Evolutionary conservation across 306 rosid species (phyloP), one percentile per base, ranked within the genome.

Genomic region (Lotus japonicus): DNA sequence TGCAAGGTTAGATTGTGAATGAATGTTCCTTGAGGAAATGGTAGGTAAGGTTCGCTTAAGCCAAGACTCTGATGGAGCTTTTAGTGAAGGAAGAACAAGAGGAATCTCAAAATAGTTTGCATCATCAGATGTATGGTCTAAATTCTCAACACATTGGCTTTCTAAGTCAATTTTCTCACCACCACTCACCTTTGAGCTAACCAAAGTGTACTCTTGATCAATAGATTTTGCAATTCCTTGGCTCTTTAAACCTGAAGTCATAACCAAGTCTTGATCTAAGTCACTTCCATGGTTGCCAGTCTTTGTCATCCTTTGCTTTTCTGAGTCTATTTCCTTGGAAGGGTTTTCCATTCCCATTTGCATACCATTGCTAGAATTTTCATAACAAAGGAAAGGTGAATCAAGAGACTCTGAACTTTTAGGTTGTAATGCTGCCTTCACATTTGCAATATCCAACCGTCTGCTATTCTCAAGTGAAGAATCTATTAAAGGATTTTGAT

Each of bases 1-100:
- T 53, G 76, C 14, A 80, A 67, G 78, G 58, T 77, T 82, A 43
- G 87, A 61, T 48, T 46, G 49, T 39, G 88, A 79, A 64, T 74
- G 56, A 3, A 61, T 16, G 59, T 83, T 80, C 64, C 62, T 86
- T 11, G 87, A 74, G 50, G 87, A 85, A 76, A 89, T 71, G 51
- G 82, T 56, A 1, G 94, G 92, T 70, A 94, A 80, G 35, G 92
- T 80, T 11, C 87, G 92, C 74, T 84, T 84, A 58, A 94, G 87
- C 99, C 99, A 94, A 45, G 99, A 94, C 58, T 94, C 97, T 26
- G 96, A 88, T 6, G 99, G 99, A 55, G 96, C 86, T 81, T 94
- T 85, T 39, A 96, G 92, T 51, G 82, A 73, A 43, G 94, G 96
- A 15, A 84, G 88, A 28, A 77, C 76, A 46, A 84, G 86, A 57